Conservation (phyloP, 2,329 filamentous ascomycete species). For the Clarireedia homoeocarpa region DNA sequence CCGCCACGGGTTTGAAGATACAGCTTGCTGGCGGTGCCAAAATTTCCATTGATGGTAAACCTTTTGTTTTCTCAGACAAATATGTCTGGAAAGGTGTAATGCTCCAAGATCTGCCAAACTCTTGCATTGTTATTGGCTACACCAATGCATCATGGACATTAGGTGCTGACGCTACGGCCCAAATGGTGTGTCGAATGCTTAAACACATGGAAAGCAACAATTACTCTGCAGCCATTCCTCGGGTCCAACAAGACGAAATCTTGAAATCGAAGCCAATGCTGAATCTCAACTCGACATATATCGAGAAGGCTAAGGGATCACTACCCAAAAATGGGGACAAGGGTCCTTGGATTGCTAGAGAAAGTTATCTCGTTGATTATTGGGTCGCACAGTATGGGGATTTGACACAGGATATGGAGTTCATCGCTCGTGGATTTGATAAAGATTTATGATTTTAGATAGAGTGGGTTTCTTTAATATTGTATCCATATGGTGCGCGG, state of each 20-base stretch:
- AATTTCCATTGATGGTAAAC: conserved; percentile 45
- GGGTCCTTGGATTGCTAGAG: conserved; percentile 23
- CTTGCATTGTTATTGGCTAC: conserved; percentile 55
- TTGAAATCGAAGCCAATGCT: conserved; percentile 14
- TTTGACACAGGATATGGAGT: conserved; percentile 21
- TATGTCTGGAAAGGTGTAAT: conserved; percentile 58
- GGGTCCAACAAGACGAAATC: conserved; percentile 7
- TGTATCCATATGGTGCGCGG: conserved; percentile 2
- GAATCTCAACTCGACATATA: conserved; percentile 24
- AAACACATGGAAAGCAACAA: conserved; percentile 23
- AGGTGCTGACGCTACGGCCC: conserved; percentile 42
- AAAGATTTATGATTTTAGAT: no score
- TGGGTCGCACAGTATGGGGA: conserved; percentile 24
- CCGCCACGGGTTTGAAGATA: conserved; percentile 59
- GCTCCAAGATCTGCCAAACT: conserved; percentile 60
- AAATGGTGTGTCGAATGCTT: conserved; percentile 21
- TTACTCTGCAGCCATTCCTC: conserved; percentile 14
- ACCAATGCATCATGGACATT: conserved; percentile 61
- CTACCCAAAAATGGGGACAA: conserved; percentile 20
- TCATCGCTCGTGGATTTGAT: not conserved
- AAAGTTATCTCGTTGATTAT: conserved; percentile 26
- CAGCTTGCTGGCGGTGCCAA: conserved; percentile 46
- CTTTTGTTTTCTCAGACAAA: conserved; percentile 39
- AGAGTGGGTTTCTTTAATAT: no score
- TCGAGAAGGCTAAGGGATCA: conserved; percentile 19